phyloP scores from a whole-genome alignment of 73 alveolate genomes.

The Vitrella brassicaformis region DNA sequence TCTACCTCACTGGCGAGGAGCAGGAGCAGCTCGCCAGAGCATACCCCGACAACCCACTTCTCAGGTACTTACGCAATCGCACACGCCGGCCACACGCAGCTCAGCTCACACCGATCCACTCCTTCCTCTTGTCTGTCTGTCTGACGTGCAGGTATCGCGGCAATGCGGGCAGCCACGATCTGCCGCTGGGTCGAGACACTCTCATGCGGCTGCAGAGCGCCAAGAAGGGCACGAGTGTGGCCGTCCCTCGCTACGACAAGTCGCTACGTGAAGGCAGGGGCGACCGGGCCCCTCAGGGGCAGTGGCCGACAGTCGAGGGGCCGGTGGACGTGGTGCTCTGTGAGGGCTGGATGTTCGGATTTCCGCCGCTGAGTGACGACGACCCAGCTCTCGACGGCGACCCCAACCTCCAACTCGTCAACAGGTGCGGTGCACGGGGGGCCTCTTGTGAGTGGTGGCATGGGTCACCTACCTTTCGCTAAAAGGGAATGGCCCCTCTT shows the following conservation, averaged over 20 bases:
- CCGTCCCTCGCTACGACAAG: constrained; percentile 1
- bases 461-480: no score
- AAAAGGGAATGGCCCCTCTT: no score
- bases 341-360: constrained; percentile 8
- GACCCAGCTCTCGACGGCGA: not conserved
- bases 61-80: no score
- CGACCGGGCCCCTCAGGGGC: not conserved
- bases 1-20: not conserved
- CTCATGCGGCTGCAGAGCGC: not conserved
- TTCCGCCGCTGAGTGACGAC: not conserved
- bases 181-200: not conserved
- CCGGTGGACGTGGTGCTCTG: not conserved
- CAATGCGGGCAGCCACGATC: not conserved
- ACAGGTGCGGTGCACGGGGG: no score
- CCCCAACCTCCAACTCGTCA: not conserved
- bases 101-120: no score
- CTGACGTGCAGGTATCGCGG: not conserved
- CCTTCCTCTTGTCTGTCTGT: no score
- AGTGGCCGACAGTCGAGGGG: not conserved
- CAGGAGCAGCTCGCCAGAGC: not conserved
- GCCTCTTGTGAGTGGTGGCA: no score
- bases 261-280: not conserved
- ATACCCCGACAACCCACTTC: not conserved
- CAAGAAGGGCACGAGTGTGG: not conserved
- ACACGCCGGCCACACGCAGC: no score